Percentiles rank a stretch among this genome's conserved stretches.
Evolutionary conservation across 2,329 filamentous ascomycete species (phyloP).

Genomic region (Xylariaceae sp.): DNA sequence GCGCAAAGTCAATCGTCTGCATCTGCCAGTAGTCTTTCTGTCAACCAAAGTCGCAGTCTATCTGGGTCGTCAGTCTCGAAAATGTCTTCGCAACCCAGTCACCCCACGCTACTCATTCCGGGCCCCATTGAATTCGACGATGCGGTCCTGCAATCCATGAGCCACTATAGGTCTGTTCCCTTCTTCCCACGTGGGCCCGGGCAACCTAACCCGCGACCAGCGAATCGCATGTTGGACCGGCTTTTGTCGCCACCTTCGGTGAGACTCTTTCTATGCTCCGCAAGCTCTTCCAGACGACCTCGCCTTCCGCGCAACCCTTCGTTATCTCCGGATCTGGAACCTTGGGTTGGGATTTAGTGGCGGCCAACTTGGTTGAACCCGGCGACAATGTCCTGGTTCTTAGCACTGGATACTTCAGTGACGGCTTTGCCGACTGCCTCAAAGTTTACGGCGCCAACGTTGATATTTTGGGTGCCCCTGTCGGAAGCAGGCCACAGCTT

Average conservation of each 20-base stretch:
- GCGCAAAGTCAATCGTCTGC: constrained; percentile 19
- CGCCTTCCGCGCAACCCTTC: constrained; percentile 80
- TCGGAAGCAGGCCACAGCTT: constrained; percentile 81
- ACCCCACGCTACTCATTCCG: constrained; percentile 81
- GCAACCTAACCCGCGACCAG: constrained; percentile 40
- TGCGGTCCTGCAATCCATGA: constrained; percentile 91
- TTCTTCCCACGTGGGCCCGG: background rate
- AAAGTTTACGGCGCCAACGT: constrained; percentile 84
- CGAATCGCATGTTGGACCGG: constrained; percentile 87
- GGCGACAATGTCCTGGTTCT: constrained; percentile 89
- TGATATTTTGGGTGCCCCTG: constrained; percentile 82
- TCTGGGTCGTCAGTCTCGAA: constrained; percentile 29
- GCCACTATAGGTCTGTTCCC: constrained; percentile 71
- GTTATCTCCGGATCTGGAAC: constrained; percentile 92
- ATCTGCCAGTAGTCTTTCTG: constrained; percentile 13
- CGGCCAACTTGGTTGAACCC: constrained; percentile 84
- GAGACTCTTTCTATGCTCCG: constrained; percentile 83
- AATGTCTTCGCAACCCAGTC: constrained; percentile 58
- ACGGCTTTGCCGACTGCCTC: constrained; percentile 90
- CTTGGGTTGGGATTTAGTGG: constrained; percentile 91
- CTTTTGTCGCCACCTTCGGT: constrained; percentile 85
- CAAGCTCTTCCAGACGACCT: constrained; percentile 87
- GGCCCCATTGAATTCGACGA: constrained; percentile 98
- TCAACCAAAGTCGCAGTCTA: constrained; percentile 26
- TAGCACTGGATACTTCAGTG: constrained; percentile 94